A percentile compares a stretch with the other conserved stretches of the same genome.
phyloP scores from a whole-genome alignment of 805 yeast species.

The Teunomyces stri region DNA sequence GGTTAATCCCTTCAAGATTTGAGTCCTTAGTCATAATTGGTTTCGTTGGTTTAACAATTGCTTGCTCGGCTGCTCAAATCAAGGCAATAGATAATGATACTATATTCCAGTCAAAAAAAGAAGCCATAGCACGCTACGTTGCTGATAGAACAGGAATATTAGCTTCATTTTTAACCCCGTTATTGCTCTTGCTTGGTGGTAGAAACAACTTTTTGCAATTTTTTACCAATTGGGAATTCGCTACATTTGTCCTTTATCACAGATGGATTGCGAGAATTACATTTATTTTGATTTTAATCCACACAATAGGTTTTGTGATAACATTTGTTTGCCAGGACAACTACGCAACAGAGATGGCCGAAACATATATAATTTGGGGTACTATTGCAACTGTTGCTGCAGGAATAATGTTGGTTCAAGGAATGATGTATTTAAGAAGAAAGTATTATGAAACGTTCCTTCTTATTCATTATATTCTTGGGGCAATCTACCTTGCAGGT shows the following conservation, averaged over 20 bases:
- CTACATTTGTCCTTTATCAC: slow-evolving; percentile 17
- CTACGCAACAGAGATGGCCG: slow-evolving; percentile 14
- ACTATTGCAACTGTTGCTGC: slow-evolving; percentile 31
- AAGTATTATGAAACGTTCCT: slow-evolving; percentile 52
- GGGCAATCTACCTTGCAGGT: slow-evolving; percentile 43
- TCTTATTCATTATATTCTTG: slow-evolving; percentile 53
- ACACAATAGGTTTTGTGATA: slow-evolving; percentile 15
- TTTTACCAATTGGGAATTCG: slow-evolving; percentile 8
- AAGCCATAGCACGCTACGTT: slow-evolving; percentile 21
- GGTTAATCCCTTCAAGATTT: slow-evolving; percentile 32
- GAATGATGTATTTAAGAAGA: slow-evolving; percentile 43
- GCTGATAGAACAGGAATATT: slow-evolving; percentile 56
- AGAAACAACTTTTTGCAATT: slow-evolving; percentile 16
- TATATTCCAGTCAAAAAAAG: slow-evolving; percentile 20
- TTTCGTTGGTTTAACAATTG: slow-evolving; percentile 19
- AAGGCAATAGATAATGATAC: slow-evolving; percentile 32
- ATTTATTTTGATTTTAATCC: slow-evolving; percentile 14
- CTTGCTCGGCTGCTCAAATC: slow-evolving; percentile 24
- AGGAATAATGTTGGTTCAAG: slow-evolving; percentile 40
- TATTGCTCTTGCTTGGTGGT: slow-evolving; percentile 17
- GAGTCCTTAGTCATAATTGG: slow-evolving; percentile 27
- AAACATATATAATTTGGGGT: slow-evolving; percentile 27
- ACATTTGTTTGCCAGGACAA: slow-evolving; percentile 5
- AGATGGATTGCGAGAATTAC: slow-evolving; percentile 18
- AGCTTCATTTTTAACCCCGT: slow-evolving; percentile 26